Base-by-base conservation (phyloP, 164 flowering plant genomes). In the Platanus orientalis region DNA sequence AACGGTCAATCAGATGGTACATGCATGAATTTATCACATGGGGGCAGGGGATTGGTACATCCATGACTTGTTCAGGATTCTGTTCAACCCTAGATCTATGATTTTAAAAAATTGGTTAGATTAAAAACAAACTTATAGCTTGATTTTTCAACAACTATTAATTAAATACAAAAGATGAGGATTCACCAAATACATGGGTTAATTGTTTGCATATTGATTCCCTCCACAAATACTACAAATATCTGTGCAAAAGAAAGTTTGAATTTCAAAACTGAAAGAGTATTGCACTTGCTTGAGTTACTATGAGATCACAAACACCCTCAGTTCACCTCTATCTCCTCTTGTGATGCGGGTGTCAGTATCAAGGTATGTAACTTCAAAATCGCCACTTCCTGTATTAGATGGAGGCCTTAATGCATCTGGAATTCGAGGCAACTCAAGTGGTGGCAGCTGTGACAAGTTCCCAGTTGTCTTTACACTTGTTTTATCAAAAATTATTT, bases 281-380 rank as follows among this genome's bases (percentile, higher is more conserved):
- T 27, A 58, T n/a, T 28, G 54, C 25, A 20, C 9, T 11, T 62
- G 51, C 28, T 44, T 52, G 48, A 49, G 36, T 29, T 28, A 20
- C 72, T 66, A 86, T 2, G 98, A 66, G 58, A 83, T 75, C 20
- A 90, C 92, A 60, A 93, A 93, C 48, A 93, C 97, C 74, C 98
- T 80, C n/a, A 90, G 83, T 80, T 93, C 98, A 34, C 71, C 91
- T 75, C 90, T 87, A 62, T 93, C 98, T 69, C 98, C 98, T 70
- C 98, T 81, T 54, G 98, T 90, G 51, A 93, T 73, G 56, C 98
- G 96, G 50, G 80, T 88, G 69, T 83, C 86, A 24, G 73, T 64
- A 39, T 94, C 98, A 6, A 86, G 54, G 63, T 82, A 94, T 7
- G 97, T 94, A 34, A 94, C 93, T 61, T 94, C 97, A 68, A 90